Percentiles rank a stretch among this genome's conserved stretches.
Evolutionary conservation across 1,284 basidiomycete genomes (phyloP).

Genomic region (Ustilago cynodontis): DNA sequence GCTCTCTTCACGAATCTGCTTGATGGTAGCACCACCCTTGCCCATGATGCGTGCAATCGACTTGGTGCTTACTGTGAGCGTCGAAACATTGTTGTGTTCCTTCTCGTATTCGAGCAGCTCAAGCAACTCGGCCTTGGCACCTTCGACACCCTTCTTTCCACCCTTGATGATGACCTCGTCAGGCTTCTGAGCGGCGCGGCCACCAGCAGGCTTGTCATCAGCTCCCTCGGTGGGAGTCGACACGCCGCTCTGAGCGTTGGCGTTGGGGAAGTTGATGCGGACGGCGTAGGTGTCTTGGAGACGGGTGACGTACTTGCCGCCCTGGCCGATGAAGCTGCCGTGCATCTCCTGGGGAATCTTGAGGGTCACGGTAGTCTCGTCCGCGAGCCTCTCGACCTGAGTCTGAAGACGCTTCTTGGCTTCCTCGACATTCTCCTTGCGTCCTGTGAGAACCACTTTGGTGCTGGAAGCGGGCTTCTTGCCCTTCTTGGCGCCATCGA

Average conservation of each 20-base stretch:
- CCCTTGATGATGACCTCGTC: constrained; percentile 93
- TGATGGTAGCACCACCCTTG: constrained; percentile 86
- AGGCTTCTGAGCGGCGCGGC: constrained; percentile 73
- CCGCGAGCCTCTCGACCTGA: constrained; percentile 89
- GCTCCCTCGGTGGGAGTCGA: constrained; percentile 60
- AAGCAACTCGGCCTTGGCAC: constrained; percentile 76
- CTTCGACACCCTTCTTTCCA: constrained; percentile 92
- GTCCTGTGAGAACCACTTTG: constrained; percentile 75
- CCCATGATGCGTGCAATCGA: constrained; percentile 93
- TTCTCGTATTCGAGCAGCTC: constrained; percentile 83
- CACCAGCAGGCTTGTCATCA: constrained; percentile 68
- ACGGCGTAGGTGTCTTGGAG: constrained; percentile 87
- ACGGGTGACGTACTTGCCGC: constrained; percentile 93
- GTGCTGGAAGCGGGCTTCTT: constrained; percentile 43
- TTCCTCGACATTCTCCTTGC: constrained; percentile 96
- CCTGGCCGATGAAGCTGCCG: constrained; percentile 91
- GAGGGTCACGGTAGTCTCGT: constrained; percentile 92
- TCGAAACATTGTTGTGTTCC: constrained; percentile 71
- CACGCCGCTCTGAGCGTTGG: constrained; percentile 36
- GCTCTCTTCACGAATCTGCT: constrained; percentile 93
- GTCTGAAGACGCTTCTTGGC: constrained; percentile 88
- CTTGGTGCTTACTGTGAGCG: constrained; percentile 85
- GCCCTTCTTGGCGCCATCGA: constrained; percentile 72
- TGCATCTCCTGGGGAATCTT: constrained; percentile 79
- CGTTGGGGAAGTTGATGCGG: constrained; percentile 67